Percentiles rank a stretch among this genome's conserved stretches.
Conservation (phyloP, 2,329 filamentous ascomycete species). For the Cytospora leucostoma region DNA sequence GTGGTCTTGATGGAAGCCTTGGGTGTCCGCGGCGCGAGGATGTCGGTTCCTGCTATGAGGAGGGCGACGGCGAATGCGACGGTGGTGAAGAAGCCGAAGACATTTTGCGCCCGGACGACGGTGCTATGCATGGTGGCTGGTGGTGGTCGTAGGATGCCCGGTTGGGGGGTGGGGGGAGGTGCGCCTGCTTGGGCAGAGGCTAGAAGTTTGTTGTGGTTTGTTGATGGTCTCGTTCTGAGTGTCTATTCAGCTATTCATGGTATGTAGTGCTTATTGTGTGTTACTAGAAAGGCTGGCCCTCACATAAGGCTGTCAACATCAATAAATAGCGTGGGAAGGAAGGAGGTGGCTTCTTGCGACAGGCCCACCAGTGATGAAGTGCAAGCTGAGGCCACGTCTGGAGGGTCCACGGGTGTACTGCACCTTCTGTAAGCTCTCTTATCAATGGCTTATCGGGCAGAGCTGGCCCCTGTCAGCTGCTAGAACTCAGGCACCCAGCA, state of each 20-base stretch:
- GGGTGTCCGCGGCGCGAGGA: constrained; percentile 70
- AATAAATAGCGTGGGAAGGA: neutral
- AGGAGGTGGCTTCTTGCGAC: constrained; percentile 9
- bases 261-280: neutral
- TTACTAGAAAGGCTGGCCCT: neutral
- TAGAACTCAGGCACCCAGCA: neutral
- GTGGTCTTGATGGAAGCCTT: constrained; percentile 62
- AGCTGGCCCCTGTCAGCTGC: neutral
- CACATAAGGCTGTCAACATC: neutral
- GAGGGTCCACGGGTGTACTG: neutral
- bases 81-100: constrained; percentile 97
- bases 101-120: constrained; percentile 81
- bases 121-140: constrained; percentile 76
- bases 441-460: constrained; percentile 5
- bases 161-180: neutral
- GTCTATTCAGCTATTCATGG: neutral
- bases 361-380: neutral
- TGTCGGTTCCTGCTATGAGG: constrained; percentile 78
- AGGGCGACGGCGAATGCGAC: constrained; percentile 80
- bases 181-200: neutral
- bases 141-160: neutral
- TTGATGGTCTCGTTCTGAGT: neutral
- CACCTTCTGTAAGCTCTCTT: neutral
- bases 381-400: constrained; percentile 18
- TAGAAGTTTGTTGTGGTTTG: neutral